Evolutionary conservation across 257 asterid genomes (phyloP), one percentile per base, ranked within the genome.

Genomic region (Striga asiatica): DNA sequence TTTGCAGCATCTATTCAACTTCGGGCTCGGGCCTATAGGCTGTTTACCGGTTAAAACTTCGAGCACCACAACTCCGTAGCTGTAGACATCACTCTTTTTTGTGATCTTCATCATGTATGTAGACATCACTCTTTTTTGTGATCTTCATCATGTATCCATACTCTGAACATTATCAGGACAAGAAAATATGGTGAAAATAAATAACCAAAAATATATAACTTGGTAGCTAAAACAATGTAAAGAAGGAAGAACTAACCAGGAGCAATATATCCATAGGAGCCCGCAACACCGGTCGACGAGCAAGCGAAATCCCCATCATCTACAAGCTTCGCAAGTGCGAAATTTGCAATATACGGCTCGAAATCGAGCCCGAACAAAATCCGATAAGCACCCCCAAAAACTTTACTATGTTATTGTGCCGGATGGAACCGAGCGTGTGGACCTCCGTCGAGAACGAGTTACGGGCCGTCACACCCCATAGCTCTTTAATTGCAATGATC

Each of bases 321-420:
- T 1, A 77, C 88, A 16, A 86, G 88, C 71, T 86, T 86, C 10
- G 94, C 96, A 19, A 86, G 66, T 50, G 94, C 96, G 21, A 86
- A 86, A 74, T 86, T 91, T 18, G 96, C 94, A 29, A 86, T 86
- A 18, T 86, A 86, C 1, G 96, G 79, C 84, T 86, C 92, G 41
- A 81, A 86, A 58, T 86, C 84, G 5, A 78, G 82, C 13, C 86
- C 92, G 2, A 86, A 71, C 47, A 86, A 77, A 49, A 86, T 86
- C n/a, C n/a, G n/a, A n/a, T n/a, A n/a, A n/a, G n/a, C n/a, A n/a
- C n/a, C n/a, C n/a, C n/a, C n/a, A n/a, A n/a, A n/a, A n/a, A n/a
- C n/a, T n/a, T n/a, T n/a, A n/a, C n/a, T n/a, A n/a, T n/a, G n/a
- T n/a, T n/a, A n/a, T n/a, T n/a, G n/a, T n/a, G n/a, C n/a, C n/a